A percentile compares a stretch with the other conserved stretches of the same genome.
phyloP scores from a whole-genome alignment of 2,329 filamentous ascomycete species.

The Knoxdaviesia capensis region DNA sequence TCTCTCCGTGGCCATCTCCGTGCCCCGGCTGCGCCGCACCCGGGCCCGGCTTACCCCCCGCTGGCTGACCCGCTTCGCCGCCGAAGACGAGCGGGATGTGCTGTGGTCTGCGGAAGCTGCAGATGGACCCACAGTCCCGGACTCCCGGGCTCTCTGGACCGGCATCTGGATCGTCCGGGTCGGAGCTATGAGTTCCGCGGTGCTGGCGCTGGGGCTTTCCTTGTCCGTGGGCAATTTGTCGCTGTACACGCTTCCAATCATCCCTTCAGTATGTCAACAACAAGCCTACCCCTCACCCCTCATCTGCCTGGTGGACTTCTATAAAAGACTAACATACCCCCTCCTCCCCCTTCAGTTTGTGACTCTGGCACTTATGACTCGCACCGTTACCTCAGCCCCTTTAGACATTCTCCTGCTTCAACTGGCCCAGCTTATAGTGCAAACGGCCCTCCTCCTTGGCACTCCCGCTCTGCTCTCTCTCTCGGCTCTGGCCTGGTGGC shows the following conservation, averaged over 20 bases:
- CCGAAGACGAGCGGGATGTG: neutral
- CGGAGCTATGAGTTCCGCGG: neutral
- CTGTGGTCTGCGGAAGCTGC: neutral
- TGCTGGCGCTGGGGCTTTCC: neutral
- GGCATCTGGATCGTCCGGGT: neutral
- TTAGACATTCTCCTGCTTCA: slow-evolving; percentile 12
- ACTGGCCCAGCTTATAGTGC: slow-evolving; percentile 11
- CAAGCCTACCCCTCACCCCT: too few species aligned
- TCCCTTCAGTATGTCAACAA: neutral
- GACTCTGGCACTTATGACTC: neutral
- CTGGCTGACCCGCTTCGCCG: slow-evolving; percentile 1
- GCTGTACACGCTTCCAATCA: neutral
- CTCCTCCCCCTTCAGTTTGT: neutral
- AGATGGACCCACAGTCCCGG: neutral
- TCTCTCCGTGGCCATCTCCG: neutral
- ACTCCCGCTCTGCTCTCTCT: slow-evolving; percentile 10
- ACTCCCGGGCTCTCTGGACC: neutral
- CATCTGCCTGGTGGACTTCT: neutral
- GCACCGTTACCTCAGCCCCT: neutral
- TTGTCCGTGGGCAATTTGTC: neutral
- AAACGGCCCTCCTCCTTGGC: slow-evolving; percentile 6
- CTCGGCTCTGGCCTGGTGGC: slow-evolving; percentile 7
- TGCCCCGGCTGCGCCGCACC: neutral
- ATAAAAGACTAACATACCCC: neutral
- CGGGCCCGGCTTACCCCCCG: neutral